Evolutionary conservation across 1,284 basidiomycete genomes (phyloP), one percentile per base, ranked within the genome.

Genomic region (Nidula niveotomentosa): DNA sequence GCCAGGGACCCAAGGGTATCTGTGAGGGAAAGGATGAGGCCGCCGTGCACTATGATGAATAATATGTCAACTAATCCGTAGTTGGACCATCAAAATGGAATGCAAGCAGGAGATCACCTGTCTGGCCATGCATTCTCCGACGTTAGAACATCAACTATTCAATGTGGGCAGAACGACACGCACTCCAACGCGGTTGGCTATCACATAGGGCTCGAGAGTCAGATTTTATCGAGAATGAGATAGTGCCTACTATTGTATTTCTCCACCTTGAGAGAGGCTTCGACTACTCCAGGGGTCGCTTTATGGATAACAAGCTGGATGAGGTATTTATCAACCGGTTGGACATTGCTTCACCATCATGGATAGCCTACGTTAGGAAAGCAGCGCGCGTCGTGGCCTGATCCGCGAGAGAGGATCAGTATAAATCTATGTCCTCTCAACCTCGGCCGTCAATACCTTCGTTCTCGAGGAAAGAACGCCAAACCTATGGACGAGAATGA

Each of bases 1-100:
- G 91, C 91, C 9, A 96, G 79, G 0, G 89, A 92, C 6, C 94
- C 93, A 47, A 93, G 74, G 7, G 92, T 94, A 68, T 96, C 93
- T 8, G 92, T 92, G 15, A 96, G 73, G 1, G 91, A 92, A 64
- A 91, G 72, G 62, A 95, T 86, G 41, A 95, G 77, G 6, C 94
- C 94, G 9, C 94, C 93, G 63, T 96, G 94, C 8, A 91, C 85
- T 62, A 55, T 36, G n/a, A 8, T 6, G 30, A 30, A 30, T 30
- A 30, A 30, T 6, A 30, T 30, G 30, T 30, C 30, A 30, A 30
- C 30, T 30, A 30, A 30, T 30, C 30, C 30, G 30, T 5, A 6
- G 34, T 47, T 47, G 18, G 12, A 47, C 4, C 7, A 47, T 12
- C 18, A 5, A 23, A 47, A 15, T 47, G 12, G n/a, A 47, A 15